Evolutionary conservation across 2,329 filamentous ascomycete genomes (phyloP), one percentile per base, ranked within the genome.

Genomic region (Aspergillus bombycis): DNA sequence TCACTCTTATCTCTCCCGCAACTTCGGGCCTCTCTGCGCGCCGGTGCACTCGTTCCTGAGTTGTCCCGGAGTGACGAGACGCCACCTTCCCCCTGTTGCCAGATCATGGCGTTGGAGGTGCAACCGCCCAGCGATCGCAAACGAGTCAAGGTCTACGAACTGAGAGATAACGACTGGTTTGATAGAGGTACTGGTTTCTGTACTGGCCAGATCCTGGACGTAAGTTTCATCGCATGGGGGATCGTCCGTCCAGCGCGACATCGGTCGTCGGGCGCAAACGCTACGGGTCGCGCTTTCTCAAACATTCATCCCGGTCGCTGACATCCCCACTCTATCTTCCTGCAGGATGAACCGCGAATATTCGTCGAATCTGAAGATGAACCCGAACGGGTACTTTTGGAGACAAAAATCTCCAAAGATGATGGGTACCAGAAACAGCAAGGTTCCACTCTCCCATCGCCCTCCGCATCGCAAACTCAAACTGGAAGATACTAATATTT

Each of bases 111-210:
- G 73, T 76, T 80, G 77, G 79, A 80, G 70, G 73, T 79, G 70
- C 79, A 80, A 72, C 77, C 80, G 70, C 76, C 80, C 72, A 80
- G 81, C 74, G 81, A 82, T 77, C 81, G 80, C 73, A 83, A 82
- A 74, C 77, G 95, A 85, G 95, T 98, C 80, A 99, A 99, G 85
- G 95, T 99, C 77, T 99, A 99, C 80, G 95, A 98, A 84, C 87
- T 99, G 74, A 93, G 92, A 79, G 93, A 97, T 82, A 97, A 96
- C 85, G 95, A 98, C 88, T 99, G 95, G 95, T 97, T 94, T 78
- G 95, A 99, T 81, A 87, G 94, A 74, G 95, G 95, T 68, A 99
- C 95, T 55, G 95, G 95, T 67, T 97, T 97, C 79, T 98, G 95
- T 79, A 92, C 88, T 64, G 93, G 94, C 55, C 86, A 89, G 68